phyloP scores from a whole-genome alignment of 2,329 filamentous ascomycete species.

The Sphaerulina musiva region DNA sequence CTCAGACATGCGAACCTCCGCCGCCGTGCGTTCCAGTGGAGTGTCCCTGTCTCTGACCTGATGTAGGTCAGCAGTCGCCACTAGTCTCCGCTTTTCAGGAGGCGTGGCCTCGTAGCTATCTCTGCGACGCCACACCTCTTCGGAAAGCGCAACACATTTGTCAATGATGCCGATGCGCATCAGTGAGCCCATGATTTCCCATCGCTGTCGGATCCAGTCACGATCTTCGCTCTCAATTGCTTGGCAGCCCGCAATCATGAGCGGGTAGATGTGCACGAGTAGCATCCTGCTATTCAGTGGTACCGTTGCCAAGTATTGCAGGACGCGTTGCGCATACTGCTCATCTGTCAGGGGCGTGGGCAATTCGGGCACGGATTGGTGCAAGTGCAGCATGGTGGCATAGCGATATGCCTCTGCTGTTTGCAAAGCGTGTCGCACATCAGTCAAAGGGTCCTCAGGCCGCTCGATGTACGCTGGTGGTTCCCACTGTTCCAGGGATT shows the following conservation, averaged over 20 bases:
- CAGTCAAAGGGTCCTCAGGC: conserved; percentile 58
- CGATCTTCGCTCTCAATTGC: conserved; percentile 54
- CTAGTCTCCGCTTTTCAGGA: conserved; percentile 28
- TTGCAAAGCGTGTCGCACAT: conserved; percentile 58
- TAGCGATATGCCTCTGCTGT: conserved; percentile 62
- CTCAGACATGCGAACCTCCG: conserved; percentile 17
- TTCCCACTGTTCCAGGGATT: conserved; percentile 55
- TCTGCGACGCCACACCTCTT: conserved; percentile 60
- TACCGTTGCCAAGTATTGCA: conserved; percentile 57
- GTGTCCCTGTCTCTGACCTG: conserved; percentile 23
- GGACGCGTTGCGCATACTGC: conserved; percentile 55
- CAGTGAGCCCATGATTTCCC: conserved; percentile 54
- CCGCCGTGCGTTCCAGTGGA: conserved; percentile 17
- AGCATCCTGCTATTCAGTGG: conserved; percentile 56
- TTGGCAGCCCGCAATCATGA: conserved; percentile 62
- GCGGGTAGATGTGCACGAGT: conserved; percentile 64
- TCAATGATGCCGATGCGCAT: conserved; percentile 64
- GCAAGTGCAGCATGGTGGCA: conserved; percentile 60
- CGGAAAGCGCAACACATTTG: conserved; percentile 57
- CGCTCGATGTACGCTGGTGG: conserved; percentile 52
- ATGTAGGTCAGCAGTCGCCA: conserved; percentile 35
- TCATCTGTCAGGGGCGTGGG: conserved; percentile 50
- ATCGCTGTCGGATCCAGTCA: conserved; percentile 58
- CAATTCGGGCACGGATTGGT: conserved; percentile 63
- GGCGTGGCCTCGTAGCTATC: conserved; percentile 46